phyloP scores from a whole-genome alignment of 495 filamentous ascomycete genomes.

The Hypoxylon fragiforme region DNA sequence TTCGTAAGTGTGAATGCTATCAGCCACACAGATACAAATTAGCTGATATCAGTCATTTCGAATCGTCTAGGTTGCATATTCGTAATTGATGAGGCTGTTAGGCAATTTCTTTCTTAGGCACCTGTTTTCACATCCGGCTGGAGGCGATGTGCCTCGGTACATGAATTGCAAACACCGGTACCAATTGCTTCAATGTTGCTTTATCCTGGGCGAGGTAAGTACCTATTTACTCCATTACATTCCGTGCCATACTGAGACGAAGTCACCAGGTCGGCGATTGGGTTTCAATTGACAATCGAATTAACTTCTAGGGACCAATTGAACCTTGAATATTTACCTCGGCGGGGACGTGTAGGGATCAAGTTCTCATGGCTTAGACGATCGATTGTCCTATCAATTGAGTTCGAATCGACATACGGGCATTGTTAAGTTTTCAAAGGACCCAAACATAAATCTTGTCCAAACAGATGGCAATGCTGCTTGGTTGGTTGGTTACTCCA shows the following conservation, averaged over 20 bases:
- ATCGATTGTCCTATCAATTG: constrained; percentile 8
- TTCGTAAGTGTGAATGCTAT: constrained; percentile 16
- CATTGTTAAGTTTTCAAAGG: background rate
- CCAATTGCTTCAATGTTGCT: constrained; percentile 5
- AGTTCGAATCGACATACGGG: constrained; percentile 3
- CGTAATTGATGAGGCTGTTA: constrained; percentile 18
- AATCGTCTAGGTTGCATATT: constrained; percentile 5
- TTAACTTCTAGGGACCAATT: constrained; percentile 17
- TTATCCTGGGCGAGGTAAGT: constrained; percentile 20
- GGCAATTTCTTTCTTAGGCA: constrained; percentile 28
- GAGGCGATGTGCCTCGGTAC: constrained; percentile 16
- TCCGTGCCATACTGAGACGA: constrained; percentile 11
- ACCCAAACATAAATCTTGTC: background rate
- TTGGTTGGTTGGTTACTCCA: too few species aligned
- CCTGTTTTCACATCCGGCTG: constrained; percentile 13
- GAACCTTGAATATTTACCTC: constrained; percentile 6
- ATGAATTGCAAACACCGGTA: background rate
- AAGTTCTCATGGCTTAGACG: background rate
- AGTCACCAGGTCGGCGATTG: constrained; percentile 24
- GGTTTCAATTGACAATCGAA: constrained; percentile 22
- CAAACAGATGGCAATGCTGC: too few species aligned
- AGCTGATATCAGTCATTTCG: background rate
- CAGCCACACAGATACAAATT: constrained; percentile 12
- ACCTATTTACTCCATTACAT: constrained; percentile 6
- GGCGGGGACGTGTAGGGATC: background rate